Percentiles rank a stretch among this genome's conserved stretches.
Conservation (phyloP, 2,329 filamentous ascomycete genomes). For the Periconia sp. region DNA sequence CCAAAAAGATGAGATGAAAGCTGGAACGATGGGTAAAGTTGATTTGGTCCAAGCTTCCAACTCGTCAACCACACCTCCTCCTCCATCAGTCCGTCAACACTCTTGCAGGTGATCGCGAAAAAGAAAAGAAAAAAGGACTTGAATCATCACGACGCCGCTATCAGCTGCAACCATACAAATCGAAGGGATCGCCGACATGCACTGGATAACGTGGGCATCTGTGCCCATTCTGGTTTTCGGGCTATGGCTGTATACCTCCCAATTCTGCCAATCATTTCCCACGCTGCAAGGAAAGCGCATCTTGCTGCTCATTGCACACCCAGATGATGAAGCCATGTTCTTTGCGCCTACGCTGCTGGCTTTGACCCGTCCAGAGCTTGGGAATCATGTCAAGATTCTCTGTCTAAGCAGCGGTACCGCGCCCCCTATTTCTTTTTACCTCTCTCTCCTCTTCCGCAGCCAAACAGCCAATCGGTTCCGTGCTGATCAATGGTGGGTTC, state of each 20-base stretch:
- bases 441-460: neutral
- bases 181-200: slow-evolving; percentile 31
- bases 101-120: neutral
- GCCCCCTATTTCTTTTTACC: neutral
- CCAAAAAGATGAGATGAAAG: slow-evolving; percentile 7
- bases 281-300: slow-evolving; percentile 80
- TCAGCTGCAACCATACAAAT: no score
- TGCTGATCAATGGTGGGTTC: neutral
- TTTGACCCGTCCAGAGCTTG: slow-evolving; percentile 75
- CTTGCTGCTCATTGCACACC: slow-evolving; percentile 91
- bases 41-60: neutral
- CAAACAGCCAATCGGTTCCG: slow-evolving; percentile 5
- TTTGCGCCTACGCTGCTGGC: slow-evolving; percentile 86
- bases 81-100: neutral
- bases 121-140: no score
- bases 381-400: slow-evolving; percentile 91
- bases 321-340: slow-evolving; percentile 99
- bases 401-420: slow-evolving; percentile 79
- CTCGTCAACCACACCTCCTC: neutral
- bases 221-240: slow-evolving; percentile 46
- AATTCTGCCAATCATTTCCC: slow-evolving; percentile 58
- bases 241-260: slow-evolving; percentile 52
- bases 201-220: slow-evolving; percentile 42
- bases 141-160: no score
- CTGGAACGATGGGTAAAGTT: slow-evolving; percentile 10